Evolutionary conservation across 768 basidiomycete genomes (phyloP).

Genomic region (Pulveroboletus sp.): DNA sequence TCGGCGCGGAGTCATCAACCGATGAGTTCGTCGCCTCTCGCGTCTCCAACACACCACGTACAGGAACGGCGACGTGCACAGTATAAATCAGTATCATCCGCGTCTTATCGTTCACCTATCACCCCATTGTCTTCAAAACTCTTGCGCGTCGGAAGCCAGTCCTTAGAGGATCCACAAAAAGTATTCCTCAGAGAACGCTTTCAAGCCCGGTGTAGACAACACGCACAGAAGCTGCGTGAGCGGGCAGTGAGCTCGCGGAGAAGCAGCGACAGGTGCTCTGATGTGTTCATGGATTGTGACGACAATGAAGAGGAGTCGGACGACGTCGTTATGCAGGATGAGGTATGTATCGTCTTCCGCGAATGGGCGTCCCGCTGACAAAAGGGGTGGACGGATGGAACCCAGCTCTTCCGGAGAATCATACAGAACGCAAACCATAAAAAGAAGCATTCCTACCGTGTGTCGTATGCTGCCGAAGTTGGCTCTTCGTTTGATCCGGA

Average conservation of each 20-base stretch:
- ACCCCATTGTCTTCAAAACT: constrained; percentile 6
- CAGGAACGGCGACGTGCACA: constrained; percentile 52
- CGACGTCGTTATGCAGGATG: constrained; percentile 56
- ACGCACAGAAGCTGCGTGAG: constrained; percentile 52
- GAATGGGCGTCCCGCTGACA: constrained; percentile 7
- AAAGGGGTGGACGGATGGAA: background rate
- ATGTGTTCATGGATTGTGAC: constrained; percentile 44
- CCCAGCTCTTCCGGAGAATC: constrained; percentile 63
- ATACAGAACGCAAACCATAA: constrained; percentile 51
- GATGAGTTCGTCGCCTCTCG: constrained; percentile 49
- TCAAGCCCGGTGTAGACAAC: constrained; percentile 56
- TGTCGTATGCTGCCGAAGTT: constrained; percentile 64
- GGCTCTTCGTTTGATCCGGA: constrained; percentile 76
- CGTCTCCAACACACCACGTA: constrained; percentile 40
- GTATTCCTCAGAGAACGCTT: constrained; percentile 56
- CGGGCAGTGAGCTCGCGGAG: constrained; percentile 39
- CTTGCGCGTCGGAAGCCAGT: constrained; percentile 11
- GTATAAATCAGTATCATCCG: constrained; percentile 40
- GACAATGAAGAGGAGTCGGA: constrained; percentile 54
- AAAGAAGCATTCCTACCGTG: constrained; percentile 47
- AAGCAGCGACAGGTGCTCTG: constrained; percentile 47
- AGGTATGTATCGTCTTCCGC: constrained; percentile 33
- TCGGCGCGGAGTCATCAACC: constrained; percentile 33
- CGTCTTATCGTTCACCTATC: constrained; percentile 19
- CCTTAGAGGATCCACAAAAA: constrained; percentile 45